A percentile compares a stretch with the other conserved stretches of the same genome.
These are phyloP conservation scores for Alternaria solani DNA, from an alignment of 2,329 filamentous ascomycete genomes.

Conservation along the genomic window DNA sequence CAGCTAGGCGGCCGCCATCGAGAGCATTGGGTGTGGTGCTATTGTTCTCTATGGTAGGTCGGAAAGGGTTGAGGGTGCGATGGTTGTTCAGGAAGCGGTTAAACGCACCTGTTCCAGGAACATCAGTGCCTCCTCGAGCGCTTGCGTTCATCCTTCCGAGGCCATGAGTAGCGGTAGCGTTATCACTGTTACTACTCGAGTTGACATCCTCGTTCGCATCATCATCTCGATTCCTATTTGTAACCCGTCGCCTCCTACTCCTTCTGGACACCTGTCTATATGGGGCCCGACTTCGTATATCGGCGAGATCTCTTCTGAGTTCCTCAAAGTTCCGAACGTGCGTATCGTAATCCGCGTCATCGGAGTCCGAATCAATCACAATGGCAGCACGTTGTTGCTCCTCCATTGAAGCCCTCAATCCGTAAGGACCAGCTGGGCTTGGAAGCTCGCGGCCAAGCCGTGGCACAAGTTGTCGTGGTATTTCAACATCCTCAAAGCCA, in stretches of 20 bases:
- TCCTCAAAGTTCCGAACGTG: conserved; percentile 13
- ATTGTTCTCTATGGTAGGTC: not conserved
- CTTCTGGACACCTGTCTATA: conserved; percentile 1
- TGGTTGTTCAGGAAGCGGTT: not conserved
- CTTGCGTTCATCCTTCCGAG: not conserved
- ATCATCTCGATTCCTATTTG: not conserved
- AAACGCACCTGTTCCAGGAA: not conserved
- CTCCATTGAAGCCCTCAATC: not conserved
- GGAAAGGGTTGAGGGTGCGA: not conserved
- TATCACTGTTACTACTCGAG: not conserved
- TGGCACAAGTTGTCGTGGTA: not conserved
- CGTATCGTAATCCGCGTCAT: conserved; percentile 11
- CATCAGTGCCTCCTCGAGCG: not conserved
- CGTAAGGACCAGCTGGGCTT: not conserved
- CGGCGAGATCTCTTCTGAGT: conserved; percentile 17
- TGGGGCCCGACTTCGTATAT: conserved; percentile 17
- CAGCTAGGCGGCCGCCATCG: not conserved
- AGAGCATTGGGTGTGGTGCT: not conserved
- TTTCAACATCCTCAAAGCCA: not conserved
- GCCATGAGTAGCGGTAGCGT: not conserved
- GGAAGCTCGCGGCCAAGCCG: not conserved
- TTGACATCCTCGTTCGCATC: not conserved
- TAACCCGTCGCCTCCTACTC: not conserved
- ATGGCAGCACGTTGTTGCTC: not conserved
- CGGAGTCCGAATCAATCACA: conserved; percentile 10